Evolutionary conservation across 2,329 filamentous ascomycete species (phyloP).

Genomic region (Neofusicoccum parvum): DNA sequence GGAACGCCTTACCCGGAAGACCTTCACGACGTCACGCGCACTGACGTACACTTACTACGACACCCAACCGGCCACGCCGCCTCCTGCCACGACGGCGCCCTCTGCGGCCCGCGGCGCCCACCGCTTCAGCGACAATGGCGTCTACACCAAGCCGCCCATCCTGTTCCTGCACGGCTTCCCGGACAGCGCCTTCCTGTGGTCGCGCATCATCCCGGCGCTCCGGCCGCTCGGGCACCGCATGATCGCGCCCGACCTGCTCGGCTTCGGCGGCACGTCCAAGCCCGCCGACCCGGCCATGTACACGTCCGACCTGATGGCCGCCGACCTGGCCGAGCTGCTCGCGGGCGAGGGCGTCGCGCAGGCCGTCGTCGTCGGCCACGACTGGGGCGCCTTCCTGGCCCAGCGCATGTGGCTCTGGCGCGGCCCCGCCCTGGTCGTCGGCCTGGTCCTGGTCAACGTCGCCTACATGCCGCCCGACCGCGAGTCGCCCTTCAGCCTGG

Average conservation of each 20-base stretch:
- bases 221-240: slow-evolving; percentile 42
- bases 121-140: not conserved
- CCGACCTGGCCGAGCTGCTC: slow-evolving; percentile 23
- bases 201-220: slow-evolving; percentile 41
- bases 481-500: slow-evolving; percentile 40
- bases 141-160: slow-evolving; percentile 18
- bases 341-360: slow-evolving; percentile 29
- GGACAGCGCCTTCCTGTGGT: slow-evolving; percentile 47
- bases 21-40: slow-evolving; percentile 19
- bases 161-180: slow-evolving; percentile 53
- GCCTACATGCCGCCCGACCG: slow-evolving; percentile 43
- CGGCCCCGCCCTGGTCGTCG: slow-evolving; percentile 41
- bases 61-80: not conserved
- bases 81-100: not conserved
- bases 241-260: slow-evolving; percentile 39
- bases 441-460: slow-evolving; percentile 48
- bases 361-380: slow-evolving; percentile 51
- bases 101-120: not conserved
- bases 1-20: slow-evolving; percentile 22
- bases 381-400: slow-evolving; percentile 50
- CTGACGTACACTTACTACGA: slow-evolving; percentile 24
- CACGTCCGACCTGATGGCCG: slow-evolving; percentile 21
- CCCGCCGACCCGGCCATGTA: slow-evolving; percentile 22
- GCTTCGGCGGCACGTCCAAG: slow-evolving; percentile 35
- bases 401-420: slow-evolving; percentile 48